Conservation (phyloP, 208 protist species). For the Leishmania braziliensis region DNA sequence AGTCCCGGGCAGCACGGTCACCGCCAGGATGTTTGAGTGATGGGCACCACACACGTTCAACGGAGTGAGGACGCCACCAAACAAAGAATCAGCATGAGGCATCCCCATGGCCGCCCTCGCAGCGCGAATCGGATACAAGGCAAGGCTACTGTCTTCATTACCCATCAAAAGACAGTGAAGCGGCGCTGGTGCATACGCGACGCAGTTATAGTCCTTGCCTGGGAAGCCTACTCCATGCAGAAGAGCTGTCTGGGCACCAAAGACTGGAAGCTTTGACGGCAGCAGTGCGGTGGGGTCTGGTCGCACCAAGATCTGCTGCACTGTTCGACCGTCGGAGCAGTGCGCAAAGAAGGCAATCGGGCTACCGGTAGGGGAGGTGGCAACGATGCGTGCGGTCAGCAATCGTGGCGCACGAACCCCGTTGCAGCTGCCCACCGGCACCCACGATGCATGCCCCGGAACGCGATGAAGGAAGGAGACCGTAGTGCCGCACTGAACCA, state of each 20-base stretch:
- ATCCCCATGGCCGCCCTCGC: not conserved
- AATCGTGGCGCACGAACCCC: slow-evolving; percentile 62
- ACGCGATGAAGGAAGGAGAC: slow-evolving; percentile 45
- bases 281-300: not conserved
- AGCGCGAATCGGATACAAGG: slow-evolving; percentile 17
- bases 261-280: not conserved
- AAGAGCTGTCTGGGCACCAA: slow-evolving; percentile 20
- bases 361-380: not conserved
- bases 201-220: slow-evolving; percentile 79
- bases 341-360: slow-evolving; percentile 45
- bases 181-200: slow-evolving; percentile 37
- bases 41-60: slow-evolving; percentile 59
- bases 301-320: slow-evolving; percentile 5
- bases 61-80: slow-evolving; percentile 10
- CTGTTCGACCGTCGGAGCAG: slow-evolving; percentile 59
- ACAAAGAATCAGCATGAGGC: slow-evolving; percentile 10
- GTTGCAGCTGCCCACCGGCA: slow-evolving; percentile 39
- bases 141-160: slow-evolving; percentile 68
- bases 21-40: slow-evolving; percentile 76
- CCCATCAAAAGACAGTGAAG: slow-evolving; percentile 46
- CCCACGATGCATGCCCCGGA: slow-evolving; percentile 33
- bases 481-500: slow-evolving; percentile 55
- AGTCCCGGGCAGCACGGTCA: slow-evolving; percentile 29
- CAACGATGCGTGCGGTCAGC: slow-evolving; percentile 28
- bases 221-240: slow-evolving; percentile 36